Evolutionary conservation across 2,329 filamentous ascomycete species (phyloP).

Genomic region (Neofusicoccum cordaticola): DNA sequence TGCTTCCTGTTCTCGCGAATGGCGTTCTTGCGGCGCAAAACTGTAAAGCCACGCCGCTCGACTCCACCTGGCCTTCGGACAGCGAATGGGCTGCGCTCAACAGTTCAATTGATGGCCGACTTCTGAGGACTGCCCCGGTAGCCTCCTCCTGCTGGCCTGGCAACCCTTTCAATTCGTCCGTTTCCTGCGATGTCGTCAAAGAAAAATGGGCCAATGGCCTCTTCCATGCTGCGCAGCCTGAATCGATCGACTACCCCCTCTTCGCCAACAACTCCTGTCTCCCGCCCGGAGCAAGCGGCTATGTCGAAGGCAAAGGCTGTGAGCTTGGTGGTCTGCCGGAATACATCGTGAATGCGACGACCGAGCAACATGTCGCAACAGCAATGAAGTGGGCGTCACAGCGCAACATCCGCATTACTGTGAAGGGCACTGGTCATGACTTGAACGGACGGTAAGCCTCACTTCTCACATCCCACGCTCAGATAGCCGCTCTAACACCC

Average conservation of each 20-base stretch:
- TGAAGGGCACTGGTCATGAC: constrained; percentile 37
- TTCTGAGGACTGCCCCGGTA: constrained; percentile 45
- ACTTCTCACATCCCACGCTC: too few relatives aligned
- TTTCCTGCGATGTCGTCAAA: constrained; percentile 22
- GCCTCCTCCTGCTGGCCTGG: constrained; percentile 44
- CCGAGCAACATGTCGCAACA: constrained; percentile 20
- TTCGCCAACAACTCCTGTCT: constrained; percentile 27
- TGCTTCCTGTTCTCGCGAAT: not conserved
- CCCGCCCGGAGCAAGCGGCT: constrained; percentile 26
- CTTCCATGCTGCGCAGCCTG: constrained; percentile 27
- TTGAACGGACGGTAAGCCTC: not conserved
- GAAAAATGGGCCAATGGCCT: constrained; percentile 29
- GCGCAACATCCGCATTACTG: constrained; percentile 32
- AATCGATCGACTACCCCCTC: constrained; percentile 5
- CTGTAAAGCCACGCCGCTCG: constrained; percentile 51
- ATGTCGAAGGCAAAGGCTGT: constrained; percentile 26
- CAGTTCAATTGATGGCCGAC: constrained; percentile 41
- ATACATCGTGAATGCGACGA: constrained; percentile 3
- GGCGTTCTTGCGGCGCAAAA: not conserved
- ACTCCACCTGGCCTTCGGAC: constrained; percentile 48
- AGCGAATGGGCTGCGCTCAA: constrained; percentile 49
- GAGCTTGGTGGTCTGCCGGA: not conserved
- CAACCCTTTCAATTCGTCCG: constrained; percentile 35
- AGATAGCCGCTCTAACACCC: not conserved
- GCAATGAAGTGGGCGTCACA: constrained; percentile 29